Base-by-base conservation (phyloP, 2,329 filamentous ascomycete species). In the Fusarium sp. region DNA sequence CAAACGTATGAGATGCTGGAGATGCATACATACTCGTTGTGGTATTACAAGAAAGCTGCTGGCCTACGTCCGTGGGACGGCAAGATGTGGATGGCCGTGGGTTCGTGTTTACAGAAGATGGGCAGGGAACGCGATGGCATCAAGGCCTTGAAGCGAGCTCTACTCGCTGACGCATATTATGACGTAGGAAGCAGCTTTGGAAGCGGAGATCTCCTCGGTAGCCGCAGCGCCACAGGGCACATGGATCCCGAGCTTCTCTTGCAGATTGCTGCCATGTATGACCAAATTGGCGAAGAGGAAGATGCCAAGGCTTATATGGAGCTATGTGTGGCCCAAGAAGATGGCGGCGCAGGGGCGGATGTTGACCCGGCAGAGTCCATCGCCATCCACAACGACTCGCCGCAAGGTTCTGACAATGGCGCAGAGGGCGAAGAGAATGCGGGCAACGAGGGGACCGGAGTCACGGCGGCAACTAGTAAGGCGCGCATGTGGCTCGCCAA, bases 21-120 rank as follows among this genome's bases (percentile, higher is more conserved):
- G 81, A 98, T 98, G 94, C 94, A 97, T 77, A 94, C 95, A 44
- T 99, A 99, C 79, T 95, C 95, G 1, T 83, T 99, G 1, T 98
- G 96, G 88, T 99, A 99, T 82, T 98, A 97, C 83, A 97, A 98
- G 78, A 94, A 96, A 60, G 96, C 96, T 0, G 95, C 95, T 1
- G 94, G 94, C 0, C 85, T 99, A 2, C 90, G 95, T n/a, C 94
- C 95, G 0, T 98, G 95, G 86, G 96, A 99, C 74, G 94, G 95
- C 0, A 98, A 98, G 81, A 97, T 99, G 93, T 99, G 96, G 96
- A 92, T 96, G 84, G 96, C 96, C 0, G 94, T 99, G 6, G 96
- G 94, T 10, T 93, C 93, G 36, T 98, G 95, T 78, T 91, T 97
- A 69, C 92, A 95, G 66, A 95, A 95, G 78, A 97, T 98, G 87